Conservation (phyloP, 202 grass and related monocot genomes). For the Schoenoplectus triqueter region DNA sequence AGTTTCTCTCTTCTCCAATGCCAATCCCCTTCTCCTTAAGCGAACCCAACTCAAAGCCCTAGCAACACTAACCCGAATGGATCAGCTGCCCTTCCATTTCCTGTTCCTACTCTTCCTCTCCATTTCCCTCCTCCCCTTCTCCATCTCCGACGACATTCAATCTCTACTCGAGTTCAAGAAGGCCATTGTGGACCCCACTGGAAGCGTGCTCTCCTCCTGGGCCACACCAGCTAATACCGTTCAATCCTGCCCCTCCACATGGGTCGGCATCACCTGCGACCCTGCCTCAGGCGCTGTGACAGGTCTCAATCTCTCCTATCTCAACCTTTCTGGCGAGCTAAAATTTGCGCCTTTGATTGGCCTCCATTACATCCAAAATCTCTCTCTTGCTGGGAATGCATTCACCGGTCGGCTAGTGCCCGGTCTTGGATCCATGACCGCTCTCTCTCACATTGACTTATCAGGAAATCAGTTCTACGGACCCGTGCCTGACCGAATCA, state of each 20-base stretch:
- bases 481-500: conserved; percentile 70
- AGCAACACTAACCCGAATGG: background rate
- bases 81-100: conserved; percentile 33
- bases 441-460: conserved; percentile 81
- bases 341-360: conserved; percentile 66
- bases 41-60: conserved; percentile 14
- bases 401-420: conserved; percentile 94
- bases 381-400: conserved; percentile 86
- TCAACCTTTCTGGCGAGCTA: conserved; percentile 78
- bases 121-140: conserved; percentile 25
- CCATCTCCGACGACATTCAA: conserved; percentile 59
- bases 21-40: background rate
- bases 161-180: conserved; percentile 97
- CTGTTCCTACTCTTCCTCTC: conserved; percentile 33
- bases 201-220: conserved; percentile 67
- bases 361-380: conserved; percentile 62
- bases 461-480: conserved; percentile 92
- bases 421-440: conserved; percentile 59
- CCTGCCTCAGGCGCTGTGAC: conserved; percentile 55
- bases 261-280: conserved; percentile 81
- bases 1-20: conserved; percentile 15
- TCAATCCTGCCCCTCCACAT: conserved; percentile 50
- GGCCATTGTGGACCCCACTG: conserved; percentile 56
- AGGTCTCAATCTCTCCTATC: conserved; percentile 60
- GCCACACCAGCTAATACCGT: conserved; percentile 37